Evolutionary conservation across 305 asterid genomes (phyloP).

Genomic region (Fraxinus velutina): DNA sequence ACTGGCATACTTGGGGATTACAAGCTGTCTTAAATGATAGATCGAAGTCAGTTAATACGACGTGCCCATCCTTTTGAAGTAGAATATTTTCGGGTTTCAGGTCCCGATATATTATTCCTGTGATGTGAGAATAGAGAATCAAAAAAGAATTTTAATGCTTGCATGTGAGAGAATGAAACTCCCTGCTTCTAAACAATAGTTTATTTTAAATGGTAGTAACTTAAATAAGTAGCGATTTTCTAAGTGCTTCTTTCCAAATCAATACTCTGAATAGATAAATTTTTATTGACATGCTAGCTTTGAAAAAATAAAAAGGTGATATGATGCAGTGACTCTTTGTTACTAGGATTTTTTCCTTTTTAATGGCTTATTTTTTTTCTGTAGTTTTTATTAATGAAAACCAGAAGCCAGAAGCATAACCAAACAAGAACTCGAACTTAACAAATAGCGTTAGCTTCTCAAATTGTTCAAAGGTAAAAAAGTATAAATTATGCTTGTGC

Average conservation of each 20-base stretch:
- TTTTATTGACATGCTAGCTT: neutral
- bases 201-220: neutral
- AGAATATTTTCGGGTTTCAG: constrained; percentile 93
- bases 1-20: constrained; percentile 69
- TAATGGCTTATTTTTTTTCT: neutral
- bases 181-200: constrained; percentile 1
- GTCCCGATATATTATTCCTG: constrained; percentile 95
- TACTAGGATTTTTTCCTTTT: neutral
- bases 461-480: neutral
- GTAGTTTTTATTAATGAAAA: neutral
- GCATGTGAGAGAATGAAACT: constrained; percentile 8
- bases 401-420: neutral
- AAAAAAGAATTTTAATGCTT: constrained; percentile 16
- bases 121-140: constrained; percentile 20
- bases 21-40: constrained; percentile 83
- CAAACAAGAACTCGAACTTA: constrained; percentile 10
- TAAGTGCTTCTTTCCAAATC: neutral
- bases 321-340: neutral
- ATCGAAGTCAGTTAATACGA: constrained; percentile 83
- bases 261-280: neutral
- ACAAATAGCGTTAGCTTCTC: neutral
- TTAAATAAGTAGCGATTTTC: neutral
- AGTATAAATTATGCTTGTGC: neutral
- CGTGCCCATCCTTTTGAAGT: constrained; percentile 84
- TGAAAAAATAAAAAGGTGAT: neutral